These are phyloP conservation scores for Fraxinus sp. DNA, from an alignment of 305 asterid species.

Conservation along the genomic window DNA sequence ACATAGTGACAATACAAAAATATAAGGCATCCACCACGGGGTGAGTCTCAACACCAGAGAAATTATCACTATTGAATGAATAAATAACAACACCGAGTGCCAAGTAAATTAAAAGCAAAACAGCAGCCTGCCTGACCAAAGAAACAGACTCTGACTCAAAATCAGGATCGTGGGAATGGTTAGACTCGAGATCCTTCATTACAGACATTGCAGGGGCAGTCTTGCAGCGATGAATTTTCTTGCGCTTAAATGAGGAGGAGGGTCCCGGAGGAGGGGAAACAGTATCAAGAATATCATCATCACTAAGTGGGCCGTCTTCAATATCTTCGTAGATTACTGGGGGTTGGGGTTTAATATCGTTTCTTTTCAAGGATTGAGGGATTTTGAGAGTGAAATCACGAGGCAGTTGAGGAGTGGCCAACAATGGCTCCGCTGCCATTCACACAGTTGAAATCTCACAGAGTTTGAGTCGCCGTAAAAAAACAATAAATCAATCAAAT, in stretches of 20 bases:
- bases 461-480: not conserved
- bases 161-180: conserved; percentile 9
- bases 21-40: conserved; percentile 56
- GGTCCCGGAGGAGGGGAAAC: not conserved
- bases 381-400: conserved; percentile 24
- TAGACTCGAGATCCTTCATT: conserved; percentile 26
- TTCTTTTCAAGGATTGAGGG: conserved; percentile 7
- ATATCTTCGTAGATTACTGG: not conserved
- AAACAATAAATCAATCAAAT: not conserved
- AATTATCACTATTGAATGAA: conserved; percentile 46
- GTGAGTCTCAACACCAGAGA: conserved; percentile 52
- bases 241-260: conserved; percentile 16
- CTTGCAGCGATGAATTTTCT: conserved; percentile 42
- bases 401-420: conserved; percentile 23
- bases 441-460: not conserved
- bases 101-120: conserved; percentile 43
- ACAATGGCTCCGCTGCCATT: conserved; percentile 39
- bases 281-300: not conserved
- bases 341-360: not conserved
- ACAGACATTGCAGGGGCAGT: conserved; percentile 54
- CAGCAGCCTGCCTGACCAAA: conserved; percentile 39
- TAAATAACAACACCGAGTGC: conserved; percentile 44
- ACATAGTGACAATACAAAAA: conserved; percentile 64
- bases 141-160: conserved; percentile 25
- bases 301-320: not conserved